Evolutionary conservation across 2,329 filamentous ascomycete genomes (phyloP).

Genomic region (Tolypocladium sp.): DNA sequence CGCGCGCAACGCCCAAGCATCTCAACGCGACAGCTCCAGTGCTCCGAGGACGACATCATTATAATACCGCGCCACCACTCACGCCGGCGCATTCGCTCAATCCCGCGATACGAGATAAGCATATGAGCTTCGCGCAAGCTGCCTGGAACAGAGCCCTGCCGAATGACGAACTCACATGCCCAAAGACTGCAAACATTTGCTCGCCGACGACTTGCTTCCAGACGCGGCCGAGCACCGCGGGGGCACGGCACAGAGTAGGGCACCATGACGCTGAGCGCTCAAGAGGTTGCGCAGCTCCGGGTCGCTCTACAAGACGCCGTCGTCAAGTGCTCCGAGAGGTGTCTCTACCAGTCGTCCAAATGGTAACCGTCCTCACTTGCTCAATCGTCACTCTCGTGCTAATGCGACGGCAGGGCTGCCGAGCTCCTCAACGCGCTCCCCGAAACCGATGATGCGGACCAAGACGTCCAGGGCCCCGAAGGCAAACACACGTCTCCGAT

Average conservation of each 20-base stretch:
- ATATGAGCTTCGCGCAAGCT: neutral
- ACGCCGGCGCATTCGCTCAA: neutral
- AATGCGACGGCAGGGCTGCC: constrained; percentile 60
- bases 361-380: constrained; percentile 49
- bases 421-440: constrained; percentile 83
- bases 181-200: neutral
- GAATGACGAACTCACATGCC: neutral
- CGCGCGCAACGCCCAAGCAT: neutral
- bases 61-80: neutral
- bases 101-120: neutral
- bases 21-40: neutral
- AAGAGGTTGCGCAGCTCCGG: constrained; percentile 56
- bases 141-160: neutral
- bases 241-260: neutral
- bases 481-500: constrained; percentile 34
- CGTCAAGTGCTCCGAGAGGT: constrained; percentile 85
- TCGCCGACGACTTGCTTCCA: neutral
- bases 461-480: constrained; percentile 17
- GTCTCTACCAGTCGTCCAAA: constrained; percentile 92
- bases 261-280: constrained; percentile 44
- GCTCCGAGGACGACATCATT: neutral
- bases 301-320: constrained; percentile 75
- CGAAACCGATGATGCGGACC: constrained; percentile 48
- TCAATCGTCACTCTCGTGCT: neutral
- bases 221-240: neutral